phyloP scores from a whole-genome alignment of 352 stramenopile genomes.

The Thalassiosira hispida region DNA sequence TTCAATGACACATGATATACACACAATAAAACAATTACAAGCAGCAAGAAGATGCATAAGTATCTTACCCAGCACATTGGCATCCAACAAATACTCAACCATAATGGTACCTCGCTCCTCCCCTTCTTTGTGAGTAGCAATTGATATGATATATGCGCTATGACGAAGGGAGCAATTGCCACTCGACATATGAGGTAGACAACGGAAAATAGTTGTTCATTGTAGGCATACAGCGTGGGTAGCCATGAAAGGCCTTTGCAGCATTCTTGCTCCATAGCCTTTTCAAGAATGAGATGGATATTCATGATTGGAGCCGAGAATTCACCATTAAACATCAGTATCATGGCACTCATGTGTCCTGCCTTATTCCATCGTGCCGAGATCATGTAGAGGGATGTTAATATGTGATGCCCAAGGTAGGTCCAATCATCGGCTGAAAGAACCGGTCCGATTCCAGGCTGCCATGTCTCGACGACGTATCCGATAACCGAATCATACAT shows the following conservation, averaged over 20 bases:
- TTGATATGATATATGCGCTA: constrained; percentile 59
- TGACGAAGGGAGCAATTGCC: constrained; percentile 45
- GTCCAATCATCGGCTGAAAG: constrained; percentile 40
- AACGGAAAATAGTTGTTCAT: constrained; percentile 55
- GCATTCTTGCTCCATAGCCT: constrained; percentile 62
- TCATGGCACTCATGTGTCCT: constrained; percentile 76
- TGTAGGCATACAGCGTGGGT: constrained; percentile 37
- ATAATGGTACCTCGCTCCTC: constrained; percentile 51
- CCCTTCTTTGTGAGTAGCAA: constrained; percentile 58
- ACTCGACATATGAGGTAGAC: constrained; percentile 67
- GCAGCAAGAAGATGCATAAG: background rate
- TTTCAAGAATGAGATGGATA: constrained; percentile 56
- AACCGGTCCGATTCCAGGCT: constrained; percentile 35
- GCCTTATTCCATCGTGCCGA: constrained; percentile 49
- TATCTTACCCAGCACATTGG: constrained; percentile 63
- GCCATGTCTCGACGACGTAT: constrained; percentile 46
- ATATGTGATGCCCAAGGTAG: constrained; percentile 74
- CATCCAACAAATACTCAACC: constrained; percentile 63
- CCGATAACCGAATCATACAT: constrained; percentile 69
- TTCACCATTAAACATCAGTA: constrained; percentile 78
- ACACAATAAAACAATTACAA: too few relatives aligned
- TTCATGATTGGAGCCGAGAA: constrained; percentile 76
- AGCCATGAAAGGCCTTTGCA: constrained; percentile 49
- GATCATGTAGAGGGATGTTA: constrained; percentile 75
- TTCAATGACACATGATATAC: too few relatives aligned